Conservation (phyloP, 441 rosid genomes). For the Brassica hybrid region DNA sequence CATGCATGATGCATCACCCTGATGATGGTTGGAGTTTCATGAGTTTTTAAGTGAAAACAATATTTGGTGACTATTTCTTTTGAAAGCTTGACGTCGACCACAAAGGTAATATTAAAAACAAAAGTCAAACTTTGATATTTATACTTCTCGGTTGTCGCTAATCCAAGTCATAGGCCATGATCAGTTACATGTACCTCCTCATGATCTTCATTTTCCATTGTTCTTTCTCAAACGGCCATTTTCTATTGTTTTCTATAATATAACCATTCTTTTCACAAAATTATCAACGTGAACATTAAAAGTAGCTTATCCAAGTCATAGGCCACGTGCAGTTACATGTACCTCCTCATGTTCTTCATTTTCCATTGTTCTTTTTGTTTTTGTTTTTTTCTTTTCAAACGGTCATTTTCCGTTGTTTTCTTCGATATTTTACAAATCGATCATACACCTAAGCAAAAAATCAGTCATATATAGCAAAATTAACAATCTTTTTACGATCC, state of each 20-base stretch:
- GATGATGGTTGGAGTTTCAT: neutral
- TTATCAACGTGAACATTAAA: neutral
- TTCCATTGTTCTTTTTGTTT: neutral
- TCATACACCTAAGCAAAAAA: no score
- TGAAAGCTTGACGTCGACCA: conserved; percentile 1
- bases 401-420: neutral
- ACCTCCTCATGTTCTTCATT: conserved; percentile 4
- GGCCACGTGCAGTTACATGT: neutral
- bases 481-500: no score
- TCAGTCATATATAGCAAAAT: no score
- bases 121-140: neutral
- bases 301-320: neutral
- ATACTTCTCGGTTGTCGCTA: neutral
- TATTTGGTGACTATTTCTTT: conserved; percentile 28
- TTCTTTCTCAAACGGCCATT: neutral
- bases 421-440: neutral
- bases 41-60: conserved; percentile 7
- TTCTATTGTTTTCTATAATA: neutral
- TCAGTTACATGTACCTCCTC: neutral
- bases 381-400: neutral
- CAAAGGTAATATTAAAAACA: neutral
- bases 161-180: neutral
- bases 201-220: conserved; percentile 6
- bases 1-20: conserved; percentile 2
- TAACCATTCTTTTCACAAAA: neutral